Percentiles rank a stretch among this genome's conserved stretches.
phyloP scores from a whole-genome alignment of 805 yeast genomes.

The Debaryomyces hansenii region DNA sequence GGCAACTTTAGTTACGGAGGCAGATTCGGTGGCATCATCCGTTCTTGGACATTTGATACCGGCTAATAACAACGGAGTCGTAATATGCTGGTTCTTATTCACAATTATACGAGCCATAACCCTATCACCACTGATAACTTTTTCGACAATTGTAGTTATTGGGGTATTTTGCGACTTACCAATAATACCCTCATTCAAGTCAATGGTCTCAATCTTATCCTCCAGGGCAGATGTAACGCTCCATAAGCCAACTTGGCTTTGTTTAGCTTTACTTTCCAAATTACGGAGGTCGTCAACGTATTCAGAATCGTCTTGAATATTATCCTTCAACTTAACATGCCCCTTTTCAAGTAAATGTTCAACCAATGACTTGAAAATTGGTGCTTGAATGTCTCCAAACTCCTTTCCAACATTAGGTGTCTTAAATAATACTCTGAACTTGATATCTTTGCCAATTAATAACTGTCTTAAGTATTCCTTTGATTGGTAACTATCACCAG shows the following conservation, averaged over 20 bases:
- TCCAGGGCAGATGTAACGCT: conserved; percentile 7
- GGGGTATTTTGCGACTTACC: conserved; percentile 41
- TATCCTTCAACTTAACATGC: conserved; percentile 60
- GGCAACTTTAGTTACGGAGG: conserved; percentile 58
- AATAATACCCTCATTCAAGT: conserved; percentile 31
- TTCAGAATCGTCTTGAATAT: conserved; percentile 42
- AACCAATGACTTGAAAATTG: conserved; percentile 58
- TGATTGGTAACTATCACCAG: conserved; percentile 59
- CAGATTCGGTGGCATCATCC: conserved; percentile 41
- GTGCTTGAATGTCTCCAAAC: conserved; percentile 70
- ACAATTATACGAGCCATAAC: conserved; percentile 59
- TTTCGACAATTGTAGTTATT: conserved; percentile 64
- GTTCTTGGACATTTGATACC: conserved; percentile 76
- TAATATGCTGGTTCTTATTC: conserved; percentile 50
- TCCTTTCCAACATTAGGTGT: conserved; percentile 54
- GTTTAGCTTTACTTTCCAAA: conserved; percentile 51
- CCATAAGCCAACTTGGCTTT: conserved; percentile 62
- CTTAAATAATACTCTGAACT: conserved; percentile 57
- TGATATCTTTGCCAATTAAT: conserved; percentile 63
- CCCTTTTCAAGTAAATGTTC: conserved; percentile 60
- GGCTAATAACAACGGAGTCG: conserved; percentile 64
- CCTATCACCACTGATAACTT: conserved; percentile 77
- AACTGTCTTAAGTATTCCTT: conserved; percentile 63
- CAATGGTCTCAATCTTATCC: conserved; percentile 18
- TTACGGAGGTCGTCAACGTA: conserved; percentile 35